Evolutionary conservation across 805 yeast genomes (phyloP).

Genomic region (Komagataella pseudopastoris): DNA sequence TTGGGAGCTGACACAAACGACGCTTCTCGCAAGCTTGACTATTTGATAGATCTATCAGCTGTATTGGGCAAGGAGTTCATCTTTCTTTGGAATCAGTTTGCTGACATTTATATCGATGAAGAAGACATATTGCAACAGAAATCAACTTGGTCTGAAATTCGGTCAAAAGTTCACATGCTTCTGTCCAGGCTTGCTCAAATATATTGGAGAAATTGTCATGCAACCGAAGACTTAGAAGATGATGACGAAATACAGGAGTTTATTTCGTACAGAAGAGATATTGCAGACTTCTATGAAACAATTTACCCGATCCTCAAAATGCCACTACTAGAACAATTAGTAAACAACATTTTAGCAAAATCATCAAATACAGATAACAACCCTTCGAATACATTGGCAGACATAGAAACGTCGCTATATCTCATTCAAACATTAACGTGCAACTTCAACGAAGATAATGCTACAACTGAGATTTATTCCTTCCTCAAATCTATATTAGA

Average conservation of each 20-base stretch:
- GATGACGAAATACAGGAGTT: constrained; percentile 34
- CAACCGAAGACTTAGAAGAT: constrained; percentile 18
- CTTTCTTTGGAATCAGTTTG: constrained; percentile 57
- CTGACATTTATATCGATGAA: constrained; percentile 42
- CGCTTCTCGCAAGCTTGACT: not conserved
- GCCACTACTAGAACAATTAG: constrained; percentile 31
- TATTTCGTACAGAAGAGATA: constrained; percentile 53
- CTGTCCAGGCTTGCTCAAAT: constrained; percentile 40
- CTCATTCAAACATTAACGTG: constrained; percentile 42
- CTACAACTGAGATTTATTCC: constrained; percentile 9
- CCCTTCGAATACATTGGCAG: constrained; percentile 13
- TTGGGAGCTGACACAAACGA: not conserved
- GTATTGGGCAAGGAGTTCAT: constrained; percentile 23
- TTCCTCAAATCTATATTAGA: constrained; percentile 14
- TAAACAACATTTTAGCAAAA: constrained; percentile 17
- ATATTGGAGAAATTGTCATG: constrained; percentile 58
- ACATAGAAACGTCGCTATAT: constrained; percentile 50
- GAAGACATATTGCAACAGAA: constrained; percentile 17
- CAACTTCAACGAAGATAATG: constrained; percentile 27
- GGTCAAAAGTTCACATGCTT: constrained; percentile 18
- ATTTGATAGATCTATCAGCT: not conserved
- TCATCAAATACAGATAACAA: constrained; percentile 5
- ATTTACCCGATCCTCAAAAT: constrained; percentile 53
- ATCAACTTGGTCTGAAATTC: constrained; percentile 6
- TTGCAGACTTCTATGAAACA: constrained; percentile 64